Percentiles rank a stretch among this genome's conserved stretches.
Conservation (phyloP, 177 flowering plant species). For the Vitis hybrid region DNA sequence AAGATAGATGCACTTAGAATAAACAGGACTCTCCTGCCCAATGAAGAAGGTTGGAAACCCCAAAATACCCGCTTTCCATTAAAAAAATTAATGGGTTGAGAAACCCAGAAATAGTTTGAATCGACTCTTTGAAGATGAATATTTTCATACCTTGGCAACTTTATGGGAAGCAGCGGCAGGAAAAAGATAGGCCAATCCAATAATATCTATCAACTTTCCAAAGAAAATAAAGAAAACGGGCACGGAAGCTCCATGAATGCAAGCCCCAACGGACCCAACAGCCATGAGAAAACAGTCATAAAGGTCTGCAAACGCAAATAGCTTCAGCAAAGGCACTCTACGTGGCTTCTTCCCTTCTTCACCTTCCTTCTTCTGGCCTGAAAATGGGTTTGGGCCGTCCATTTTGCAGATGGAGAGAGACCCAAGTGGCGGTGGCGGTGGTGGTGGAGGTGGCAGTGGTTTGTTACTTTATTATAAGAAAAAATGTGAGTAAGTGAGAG, state of each 20-base stretch:
- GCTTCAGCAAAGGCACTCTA: constrained; percentile 54
- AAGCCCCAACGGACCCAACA: constrained; percentile 77
- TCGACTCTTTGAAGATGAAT: too few species aligned
- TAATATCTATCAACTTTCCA: constrained; percentile 73
- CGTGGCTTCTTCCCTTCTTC: constrained; percentile 21
- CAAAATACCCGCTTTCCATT: background rate
- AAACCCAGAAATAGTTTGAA: background rate
- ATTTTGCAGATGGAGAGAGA: constrained; percentile 11
- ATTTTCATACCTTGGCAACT: constrained; percentile 70
- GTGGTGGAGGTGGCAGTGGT: background rate
- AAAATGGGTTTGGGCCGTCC: constrained; percentile 6
- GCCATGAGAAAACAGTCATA: constrained; percentile 75
- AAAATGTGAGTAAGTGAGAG: too few species aligned
- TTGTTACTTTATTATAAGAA: background rate
- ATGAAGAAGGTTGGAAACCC: background rate
- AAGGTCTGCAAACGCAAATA: constrained; percentile 76
- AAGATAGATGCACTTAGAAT: background rate
- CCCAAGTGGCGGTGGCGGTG: background rate
- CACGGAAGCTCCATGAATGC: constrained; percentile 87
- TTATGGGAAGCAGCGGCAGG: constrained; percentile 63
- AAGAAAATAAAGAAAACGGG: constrained; percentile 94
- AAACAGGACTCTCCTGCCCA: too few species aligned
- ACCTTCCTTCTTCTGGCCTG: constrained; percentile 15
- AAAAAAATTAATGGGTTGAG: background rate
- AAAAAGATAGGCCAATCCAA: constrained; percentile 74